Evolutionary conservation across 1,284 basidiomycete genomes (phyloP), one percentile per base, ranked within the genome.

Genomic region (Ceratobasidium sp.): DNA sequence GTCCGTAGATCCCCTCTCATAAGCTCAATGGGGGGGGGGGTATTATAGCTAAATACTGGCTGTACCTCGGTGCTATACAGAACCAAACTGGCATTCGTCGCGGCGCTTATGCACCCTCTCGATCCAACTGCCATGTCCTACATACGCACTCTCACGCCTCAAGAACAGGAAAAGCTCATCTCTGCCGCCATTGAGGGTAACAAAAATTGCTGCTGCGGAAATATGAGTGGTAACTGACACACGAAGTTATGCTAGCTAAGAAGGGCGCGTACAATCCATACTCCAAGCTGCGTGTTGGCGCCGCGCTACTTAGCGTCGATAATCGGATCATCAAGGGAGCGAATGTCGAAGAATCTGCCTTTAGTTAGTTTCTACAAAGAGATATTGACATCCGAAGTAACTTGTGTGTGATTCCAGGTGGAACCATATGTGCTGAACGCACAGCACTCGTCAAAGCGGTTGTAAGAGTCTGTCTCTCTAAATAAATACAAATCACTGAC

Each of bases 271-370:
- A 96, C 80, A 86, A 84, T 50, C 91, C 88, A 0, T 94, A 96
- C 82, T 96, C 95, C 54, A 91, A 95, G 44, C 97, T 97, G 81
- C 89, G 92, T 56, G 96, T 98, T 11, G 96, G 96, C 0, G 94
- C 95, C 0, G 92, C 94, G 0, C 84, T 97, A 14, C 83, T 97
- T 22, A 86, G 90, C 0, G 81, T 87, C 0, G 88, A 91, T 75
- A 94, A 93, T 0, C 83, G 85, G 14, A 88, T 97, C 48, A 87
- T 96, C 76, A 92, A 89, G 72, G 95, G 96, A 3, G 90, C 91
- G 48, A 97, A 97, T 80, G 87, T 97, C 75, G 96, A 98, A 83
- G 97, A 97, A 80, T 94, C 94, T 0, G 94, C 93, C 0, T 96
- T 95, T 80, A 93, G 96, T 93, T 66, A 64, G 84, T 79, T n/a